Evolutionary conservation across 306 rosid species (phyloP).

Genomic region (Dicorynia guianensis): DNA sequence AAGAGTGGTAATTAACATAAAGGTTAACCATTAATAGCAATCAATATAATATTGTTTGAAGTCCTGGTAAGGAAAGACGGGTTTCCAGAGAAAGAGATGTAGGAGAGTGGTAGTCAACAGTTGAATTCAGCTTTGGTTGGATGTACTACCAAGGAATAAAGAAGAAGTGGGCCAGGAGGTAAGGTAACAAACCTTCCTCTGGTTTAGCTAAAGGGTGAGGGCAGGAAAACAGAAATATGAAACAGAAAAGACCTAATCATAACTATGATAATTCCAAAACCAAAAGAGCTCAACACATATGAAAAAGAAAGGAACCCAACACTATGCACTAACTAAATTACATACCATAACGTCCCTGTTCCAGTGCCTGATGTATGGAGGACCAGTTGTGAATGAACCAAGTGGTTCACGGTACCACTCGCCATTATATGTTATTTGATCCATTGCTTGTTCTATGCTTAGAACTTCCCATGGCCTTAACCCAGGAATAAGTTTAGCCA

Average conservation of each 20-base stretch:
- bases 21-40: neutral
- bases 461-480: constrained; percentile 98
- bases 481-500: constrained; percentile 76
- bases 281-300: neutral
- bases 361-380: constrained; percentile 77
- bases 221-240: constrained; percentile 19
- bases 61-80: constrained; percentile 15
- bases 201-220: constrained; percentile 5
- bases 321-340: constrained; percentile 14
- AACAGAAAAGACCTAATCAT: constrained; percentile 9
- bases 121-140: constrained; percentile 3
- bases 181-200: neutral
- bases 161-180: neutral
- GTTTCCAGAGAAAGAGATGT: neutral
- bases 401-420: constrained; percentile 89
- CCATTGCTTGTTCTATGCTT: constrained; percentile 96
- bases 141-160: constrained; percentile 15
- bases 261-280: neutral
- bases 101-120: constrained; percentile 2
- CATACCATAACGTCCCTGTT: constrained; percentile 68
- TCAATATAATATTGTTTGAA: neutral
- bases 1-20: neutral
- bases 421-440: constrained; percentile 72
- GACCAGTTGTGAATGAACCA: constrained; percentile 77
- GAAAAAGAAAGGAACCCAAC: constrained; percentile 1